These are phyloP conservation scores for Paxillus involutus DNA, from an alignment of 768 basidiomycete genomes.

Conservation along the genomic window DNA sequence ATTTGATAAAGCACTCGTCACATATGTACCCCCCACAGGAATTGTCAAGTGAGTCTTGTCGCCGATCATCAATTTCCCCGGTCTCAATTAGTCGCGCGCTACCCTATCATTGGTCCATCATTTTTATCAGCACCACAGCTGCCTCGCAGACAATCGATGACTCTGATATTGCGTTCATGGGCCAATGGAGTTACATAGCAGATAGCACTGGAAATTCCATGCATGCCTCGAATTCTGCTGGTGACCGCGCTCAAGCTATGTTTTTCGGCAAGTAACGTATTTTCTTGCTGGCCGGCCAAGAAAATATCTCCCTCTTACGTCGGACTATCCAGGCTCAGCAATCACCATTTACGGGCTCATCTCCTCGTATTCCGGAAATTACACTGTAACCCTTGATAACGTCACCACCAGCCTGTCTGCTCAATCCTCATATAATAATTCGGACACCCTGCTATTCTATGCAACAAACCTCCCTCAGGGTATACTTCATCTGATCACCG, in stretches of 20 bases:
- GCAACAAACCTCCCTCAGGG: conserved; percentile 58
- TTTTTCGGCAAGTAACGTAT: conserved; percentile 47
- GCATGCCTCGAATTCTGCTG: conserved; percentile 37
- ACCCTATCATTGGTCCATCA: conserved; percentile 20
- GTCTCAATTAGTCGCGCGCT: conserved; percentile 1
- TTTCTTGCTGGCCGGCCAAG: background rate
- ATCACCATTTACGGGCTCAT: conserved; percentile 60
- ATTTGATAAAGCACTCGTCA: conserved; percentile 60
- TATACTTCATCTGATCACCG: conserved; percentile 45
- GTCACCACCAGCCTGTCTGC: conserved; percentile 47
- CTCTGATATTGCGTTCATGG: conserved; percentile 47
- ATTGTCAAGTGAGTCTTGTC: conserved; percentile 34
- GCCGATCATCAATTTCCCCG: conserved; percentile 4
- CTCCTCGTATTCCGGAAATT: conserved; percentile 57
- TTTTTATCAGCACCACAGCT: conserved; percentile 33
- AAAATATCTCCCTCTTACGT: conserved; percentile 4
- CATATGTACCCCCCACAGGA: conserved; percentile 34
- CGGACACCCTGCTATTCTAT: conserved; percentile 60
- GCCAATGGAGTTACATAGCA: conserved; percentile 52
- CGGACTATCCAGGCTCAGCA: conserved; percentile 50
- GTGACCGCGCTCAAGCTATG: conserved; percentile 41
- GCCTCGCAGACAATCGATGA: conserved; percentile 42
- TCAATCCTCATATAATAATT: conserved; percentile 50
- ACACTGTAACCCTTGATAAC: conserved; percentile 56
- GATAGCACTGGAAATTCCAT: conserved; percentile 27